Base-by-base conservation (phyloP, 495 filamentous ascomycete species). In the Penicillium longicatenatum region DNA sequence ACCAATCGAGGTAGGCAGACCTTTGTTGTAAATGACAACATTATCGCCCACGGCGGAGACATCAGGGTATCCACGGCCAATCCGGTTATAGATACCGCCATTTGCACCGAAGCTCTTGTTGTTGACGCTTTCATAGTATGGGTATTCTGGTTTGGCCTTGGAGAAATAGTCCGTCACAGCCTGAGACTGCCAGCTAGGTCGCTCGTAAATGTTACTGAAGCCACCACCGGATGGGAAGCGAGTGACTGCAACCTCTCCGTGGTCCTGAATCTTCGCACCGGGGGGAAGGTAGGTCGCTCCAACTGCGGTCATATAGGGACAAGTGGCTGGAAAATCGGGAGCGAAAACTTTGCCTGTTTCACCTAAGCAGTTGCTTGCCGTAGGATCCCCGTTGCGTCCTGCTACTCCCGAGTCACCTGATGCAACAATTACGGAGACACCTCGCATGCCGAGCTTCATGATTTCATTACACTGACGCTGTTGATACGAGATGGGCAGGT, bases 371-470 rank as follows among this genome's bases (percentile, higher is more conserved):
- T 56, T 64, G 61, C 67, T 72, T 1, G 72, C 66, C n/a, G 63
- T 64, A 2, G 72, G 67, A 39, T 73, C 68, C 11, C 67, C 70
- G 12, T 70, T 63, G 53, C 75, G 73, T 17, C 77, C 78, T 1
- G 70, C 81, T 4, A 87, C 85, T 30, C 86, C 85, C 29, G 72
- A 76, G 69, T 88, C 85, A 9, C 86, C 85, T 0, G 79, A 85
- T 0, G 86, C 81, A 58, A 83, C 82, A 37, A 90, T 61, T 19
- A 88, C 71, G 0, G 83, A 82, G 8, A 86, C 75, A 11, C 87
- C 87, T 55, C 82, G 81, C 21, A 89, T 73, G 3, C 80, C 85
- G 7, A 89, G 83, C 72, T 89, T 89, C 74, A 89, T 79, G 63
- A 76, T 85, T 64, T 86, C 81, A 50, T 74, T 70, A 68, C 84